These are phyloP conservation scores for Phaeosphaeriaceae sp. DNA, from an alignment of 2,329 filamentous ascomycete species.

Conservation along the genomic window DNA sequence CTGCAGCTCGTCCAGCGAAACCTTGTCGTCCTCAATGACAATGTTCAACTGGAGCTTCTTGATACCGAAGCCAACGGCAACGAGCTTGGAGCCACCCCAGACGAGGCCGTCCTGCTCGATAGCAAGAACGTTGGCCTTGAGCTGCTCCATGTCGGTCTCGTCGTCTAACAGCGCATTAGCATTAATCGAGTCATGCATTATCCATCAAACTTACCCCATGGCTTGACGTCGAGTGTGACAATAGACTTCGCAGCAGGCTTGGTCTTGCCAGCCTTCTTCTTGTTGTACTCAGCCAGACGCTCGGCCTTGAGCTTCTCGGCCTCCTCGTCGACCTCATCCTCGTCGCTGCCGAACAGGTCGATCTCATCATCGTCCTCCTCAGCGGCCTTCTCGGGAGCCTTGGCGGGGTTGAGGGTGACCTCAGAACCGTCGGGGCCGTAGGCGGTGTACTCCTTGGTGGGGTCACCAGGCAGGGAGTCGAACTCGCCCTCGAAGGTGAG, in stretches of 20 bases:
- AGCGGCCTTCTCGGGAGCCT: constrained; percentile 71
- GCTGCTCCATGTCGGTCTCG: constrained; percentile 86
- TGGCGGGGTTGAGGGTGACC: constrained; percentile 83
- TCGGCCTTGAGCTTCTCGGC: constrained; percentile 84
- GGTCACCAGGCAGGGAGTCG: constrained; percentile 86
- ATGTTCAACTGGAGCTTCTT: constrained; percentile 99
- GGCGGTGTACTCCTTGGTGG: constrained; percentile 83
- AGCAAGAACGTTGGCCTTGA: constrained; percentile 80
- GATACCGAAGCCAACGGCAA: constrained; percentile 94
- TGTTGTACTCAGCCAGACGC: constrained; percentile 89
- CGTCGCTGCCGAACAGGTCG: constrained; percentile 91
- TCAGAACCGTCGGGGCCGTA: constrained; percentile 87
- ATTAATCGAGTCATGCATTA: neutral
- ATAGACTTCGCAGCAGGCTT: constrained; percentile 96
- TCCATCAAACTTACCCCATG: constrained; percentile 79
- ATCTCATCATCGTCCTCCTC: constrained; percentile 74
- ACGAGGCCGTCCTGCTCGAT: constrained; percentile 94
- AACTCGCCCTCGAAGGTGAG: constrained; percentile 93
- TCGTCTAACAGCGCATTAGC: constrained; percentile 66
- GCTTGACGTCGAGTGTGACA: constrained; percentile 96
- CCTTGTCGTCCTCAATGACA: constrained; percentile 96
- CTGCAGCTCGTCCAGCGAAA: constrained; percentile 86
- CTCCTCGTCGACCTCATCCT: constrained; percentile 74
- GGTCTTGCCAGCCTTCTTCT: constrained; percentile 94
- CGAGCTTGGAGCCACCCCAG: constrained; percentile 91